Base-by-base conservation (phyloP, 2,329 filamentous ascomycete species). In the Botrytis sinoallii region DNA sequence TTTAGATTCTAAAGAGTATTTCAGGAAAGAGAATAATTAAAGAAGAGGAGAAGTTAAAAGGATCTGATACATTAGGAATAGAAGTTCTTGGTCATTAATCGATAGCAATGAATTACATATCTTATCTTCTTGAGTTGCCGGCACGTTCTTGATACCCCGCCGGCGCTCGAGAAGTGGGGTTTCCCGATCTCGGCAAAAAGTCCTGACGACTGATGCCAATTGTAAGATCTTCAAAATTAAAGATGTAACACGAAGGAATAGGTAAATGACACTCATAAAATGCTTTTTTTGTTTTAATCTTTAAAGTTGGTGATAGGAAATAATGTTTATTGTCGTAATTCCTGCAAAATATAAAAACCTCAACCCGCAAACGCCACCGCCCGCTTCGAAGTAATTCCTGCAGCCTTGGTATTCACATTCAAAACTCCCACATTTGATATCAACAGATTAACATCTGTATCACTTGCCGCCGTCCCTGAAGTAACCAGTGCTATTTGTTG, bases 391-490 rank as follows among this genome's bases (percentile, higher is more conserved):
- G 75, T 71, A 32, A 74, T 69, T 1, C 75, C 77, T 3, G 77
- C 76, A n/a, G 74, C 75, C 40, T 78, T 71, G 1, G 74, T 77
- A 68, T 77, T 77, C 16, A 64, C 77, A 74, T 77, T 77, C 70
- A 78, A 55, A 44, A 78, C 77, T 0, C 76, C 77, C n/a, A 77
- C 75, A 73, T 77, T 78, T 52, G 77, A 78, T 52, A 77, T 79
- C 60, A 79, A 74, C 25, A 79, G 73, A 65, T 77, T 76, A 25
- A 75, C 57, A 65, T 29, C 71, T 29, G 77, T 77, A 68, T 78
- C 76, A 32, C 75, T 75, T 12, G 63, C 66, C 10, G 61, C 76
- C 4, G 72, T 63, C 20, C 72, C 72, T 18, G 64, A 72, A 32
- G 65, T 60, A 20, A 57, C 48, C 18, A 75, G 46, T 12, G 74